phyloP scores from a whole-genome alignment of 2,329 filamentous ascomycete genomes.

The Hirsutella minnesotensis region DNA sequence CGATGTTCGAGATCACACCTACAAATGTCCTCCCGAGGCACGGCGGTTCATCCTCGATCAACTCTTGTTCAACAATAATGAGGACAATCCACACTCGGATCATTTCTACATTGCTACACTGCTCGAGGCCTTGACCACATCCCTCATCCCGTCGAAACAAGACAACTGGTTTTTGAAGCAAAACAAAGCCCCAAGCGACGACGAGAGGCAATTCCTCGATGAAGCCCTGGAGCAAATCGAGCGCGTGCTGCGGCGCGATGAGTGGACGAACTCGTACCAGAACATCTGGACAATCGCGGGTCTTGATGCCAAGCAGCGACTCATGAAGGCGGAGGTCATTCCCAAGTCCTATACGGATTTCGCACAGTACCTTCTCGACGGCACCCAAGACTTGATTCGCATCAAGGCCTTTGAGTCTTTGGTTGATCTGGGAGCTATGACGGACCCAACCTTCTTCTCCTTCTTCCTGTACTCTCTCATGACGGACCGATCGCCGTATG shows the following conservation, averaged over 20 bases:
- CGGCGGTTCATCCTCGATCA: slow-evolving; percentile 81
- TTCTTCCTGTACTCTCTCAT: slow-evolving; percentile 47
- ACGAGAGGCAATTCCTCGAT: slow-evolving; percentile 37
- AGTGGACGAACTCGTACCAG: slow-evolving; percentile 56
- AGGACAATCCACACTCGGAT: slow-evolving; percentile 79
- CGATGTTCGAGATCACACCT: slow-evolving; percentile 58
- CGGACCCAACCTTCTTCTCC: slow-evolving; percentile 40
- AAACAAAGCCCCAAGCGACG: slow-evolving; percentile 31
- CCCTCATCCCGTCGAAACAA: slow-evolving; percentile 39
- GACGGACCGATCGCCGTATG: slow-evolving; percentile 51
- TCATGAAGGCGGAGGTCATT: slow-evolving; percentile 55
- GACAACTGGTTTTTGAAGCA: slow-evolving; percentile 32
- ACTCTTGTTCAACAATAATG: slow-evolving; percentile 88
- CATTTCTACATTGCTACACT: slow-evolving; percentile 78
- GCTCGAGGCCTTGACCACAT: slow-evolving; percentile 49
- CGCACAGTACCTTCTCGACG: slow-evolving; percentile 53
- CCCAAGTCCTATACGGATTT: slow-evolving; percentile 42
- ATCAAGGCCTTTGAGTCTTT: slow-evolving; percentile 55
- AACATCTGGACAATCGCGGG: slow-evolving; percentile 55
- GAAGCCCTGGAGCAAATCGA: slow-evolving; percentile 52
- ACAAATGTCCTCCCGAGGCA: slow-evolving; percentile 66
- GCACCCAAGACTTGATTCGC: slow-evolving; percentile 48
- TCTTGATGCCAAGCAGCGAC: slow-evolving; percentile 45
- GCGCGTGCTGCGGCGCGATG: slow-evolving; percentile 54
- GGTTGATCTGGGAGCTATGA: slow-evolving; percentile 49